Conservation (phyloP, 371 early-diverging fungal genomes). For the Cokeromyces recurvatus region DNA sequence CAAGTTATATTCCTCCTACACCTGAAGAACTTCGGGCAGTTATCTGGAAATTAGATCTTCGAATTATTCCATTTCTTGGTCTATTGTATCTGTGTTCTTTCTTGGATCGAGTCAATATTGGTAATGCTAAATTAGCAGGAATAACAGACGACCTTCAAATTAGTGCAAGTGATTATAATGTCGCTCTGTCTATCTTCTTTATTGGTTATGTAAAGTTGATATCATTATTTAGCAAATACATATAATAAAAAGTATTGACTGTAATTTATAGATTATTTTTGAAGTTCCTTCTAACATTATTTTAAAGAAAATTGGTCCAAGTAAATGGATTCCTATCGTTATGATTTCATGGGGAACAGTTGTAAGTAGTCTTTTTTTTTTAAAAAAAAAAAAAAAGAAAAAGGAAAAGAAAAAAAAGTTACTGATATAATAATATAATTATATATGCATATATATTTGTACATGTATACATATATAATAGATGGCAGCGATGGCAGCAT, state of each 20-base stretch:
- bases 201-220: constrained; percentile 48
- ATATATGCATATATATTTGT: too few relatives aligned
- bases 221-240: too few relatives aligned
- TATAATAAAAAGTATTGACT: too few relatives aligned
- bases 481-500: constrained; percentile 47
- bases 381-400: too few relatives aligned
- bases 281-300: constrained; percentile 73
- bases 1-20: constrained; percentile 16
- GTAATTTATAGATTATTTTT: constrained; percentile 43
- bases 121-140: constrained; percentile 59
- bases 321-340: constrained; percentile 66
- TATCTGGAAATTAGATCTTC: constrained; percentile 42
- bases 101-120: constrained; percentile 52
- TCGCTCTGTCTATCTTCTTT: constrained; percentile 60
- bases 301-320: constrained; percentile 60
- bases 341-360: constrained; percentile 48
- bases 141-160: constrained; percentile 37
- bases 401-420: neutral
- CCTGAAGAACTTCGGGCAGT: constrained; percentile 19
- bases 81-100: constrained; percentile 49
- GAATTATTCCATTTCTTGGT: constrained; percentile 42
- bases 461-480: too few relatives aligned
- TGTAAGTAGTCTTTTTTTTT: constrained; percentile 5
- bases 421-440: too few relatives aligned
- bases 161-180: constrained; percentile 43